phyloP scores from a whole-genome alignment of 2,329 filamentous ascomycete species.

The Fusarium sp. region DNA sequence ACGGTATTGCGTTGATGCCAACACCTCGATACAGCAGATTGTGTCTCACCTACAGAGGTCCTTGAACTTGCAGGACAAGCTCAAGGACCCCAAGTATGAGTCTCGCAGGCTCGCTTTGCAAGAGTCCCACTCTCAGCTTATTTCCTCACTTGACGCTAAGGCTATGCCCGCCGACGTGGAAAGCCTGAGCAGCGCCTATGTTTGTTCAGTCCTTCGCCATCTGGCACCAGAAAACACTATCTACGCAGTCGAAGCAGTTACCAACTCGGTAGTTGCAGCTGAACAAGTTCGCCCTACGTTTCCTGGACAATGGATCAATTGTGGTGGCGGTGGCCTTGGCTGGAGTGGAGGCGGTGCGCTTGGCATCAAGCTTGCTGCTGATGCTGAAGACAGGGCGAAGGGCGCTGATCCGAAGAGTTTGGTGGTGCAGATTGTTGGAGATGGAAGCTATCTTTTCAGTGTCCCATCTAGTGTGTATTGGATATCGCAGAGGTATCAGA shows the following conservation, averaged over 20 bases:
- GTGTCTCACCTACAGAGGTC: background rate
- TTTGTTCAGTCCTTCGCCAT: background rate
- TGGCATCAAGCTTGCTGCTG: constrained; percentile 17
- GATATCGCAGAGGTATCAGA: constrained; percentile 22
- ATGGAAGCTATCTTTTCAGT: constrained; percentile 35
- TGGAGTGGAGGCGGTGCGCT: constrained; percentile 26
- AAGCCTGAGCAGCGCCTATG: constrained; percentile 4
- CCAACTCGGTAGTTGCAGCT: constrained; percentile 3
- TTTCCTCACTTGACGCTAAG: background rate
- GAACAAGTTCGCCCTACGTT: constrained; percentile 20
- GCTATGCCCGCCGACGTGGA: background rate
- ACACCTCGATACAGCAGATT: background rate
- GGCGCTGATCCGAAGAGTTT: background rate
- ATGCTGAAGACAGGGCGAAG: constrained; percentile 7
- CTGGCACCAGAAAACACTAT: background rate
- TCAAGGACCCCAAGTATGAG: background rate
- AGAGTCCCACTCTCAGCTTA: background rate
- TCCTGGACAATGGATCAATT: constrained; percentile 25
- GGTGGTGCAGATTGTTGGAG: constrained; percentile 21
- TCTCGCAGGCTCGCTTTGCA: fast-evolving
- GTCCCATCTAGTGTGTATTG: constrained; percentile 28
- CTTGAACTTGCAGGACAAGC: background rate
- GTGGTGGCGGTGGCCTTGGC: constrained; percentile 22
- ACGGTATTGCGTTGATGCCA: constrained; percentile 24
- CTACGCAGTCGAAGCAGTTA: constrained; percentile 20